These are phyloP conservation scores for Cucumis hystrix DNA, from an alignment of 306 rosid species.

Conservation along the genomic window DNA sequence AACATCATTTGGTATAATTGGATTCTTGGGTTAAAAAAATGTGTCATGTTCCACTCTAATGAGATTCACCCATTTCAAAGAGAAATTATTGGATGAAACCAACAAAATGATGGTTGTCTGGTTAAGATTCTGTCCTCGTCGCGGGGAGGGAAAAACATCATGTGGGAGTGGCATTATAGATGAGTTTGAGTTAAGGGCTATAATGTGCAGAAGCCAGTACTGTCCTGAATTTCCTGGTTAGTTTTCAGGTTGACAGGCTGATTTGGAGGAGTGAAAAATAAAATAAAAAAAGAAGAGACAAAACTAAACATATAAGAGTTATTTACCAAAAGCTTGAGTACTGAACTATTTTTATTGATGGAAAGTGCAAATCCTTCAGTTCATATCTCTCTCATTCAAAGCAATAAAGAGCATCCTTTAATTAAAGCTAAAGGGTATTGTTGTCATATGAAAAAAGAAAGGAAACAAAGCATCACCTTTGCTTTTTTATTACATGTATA, in stretches of 20 bases:
- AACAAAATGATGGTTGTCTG: neutral
- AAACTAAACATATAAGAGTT: slow-evolving; percentile 12
- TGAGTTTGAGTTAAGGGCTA: neutral
- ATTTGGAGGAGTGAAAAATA: neutral
- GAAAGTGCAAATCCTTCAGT: slow-evolving; percentile 43
- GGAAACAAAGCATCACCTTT: slow-evolving; percentile 40
- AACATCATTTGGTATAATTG: neutral
- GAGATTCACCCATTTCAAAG: slow-evolving; percentile 3
- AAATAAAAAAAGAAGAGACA: neutral
- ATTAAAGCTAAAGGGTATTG: slow-evolving; percentile 75
- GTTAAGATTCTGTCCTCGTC: neutral
- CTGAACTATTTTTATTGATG: slow-evolving; percentile 38
- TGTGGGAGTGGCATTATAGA: neutral
- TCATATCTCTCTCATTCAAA: slow-evolving; percentile 25
- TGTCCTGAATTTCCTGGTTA: neutral
- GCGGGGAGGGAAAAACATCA: neutral
- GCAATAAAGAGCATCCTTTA: slow-evolving; percentile 56
- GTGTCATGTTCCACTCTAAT: neutral
- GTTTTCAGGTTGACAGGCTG: neutral
- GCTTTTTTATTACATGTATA: neutral
- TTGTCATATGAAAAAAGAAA: slow-evolving; percentile 47
- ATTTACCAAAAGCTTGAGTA: slow-evolving; percentile 20
- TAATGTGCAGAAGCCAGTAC: slow-evolving; percentile 1
- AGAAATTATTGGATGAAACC: neutral
- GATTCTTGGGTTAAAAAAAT: neutral